A percentile compares a stretch with the other conserved stretches of the same genome.
Evolutionary conservation across 176 grass and related monocot genomes (phyloP).

Genomic region (Alloteropsis semialata): DNA sequence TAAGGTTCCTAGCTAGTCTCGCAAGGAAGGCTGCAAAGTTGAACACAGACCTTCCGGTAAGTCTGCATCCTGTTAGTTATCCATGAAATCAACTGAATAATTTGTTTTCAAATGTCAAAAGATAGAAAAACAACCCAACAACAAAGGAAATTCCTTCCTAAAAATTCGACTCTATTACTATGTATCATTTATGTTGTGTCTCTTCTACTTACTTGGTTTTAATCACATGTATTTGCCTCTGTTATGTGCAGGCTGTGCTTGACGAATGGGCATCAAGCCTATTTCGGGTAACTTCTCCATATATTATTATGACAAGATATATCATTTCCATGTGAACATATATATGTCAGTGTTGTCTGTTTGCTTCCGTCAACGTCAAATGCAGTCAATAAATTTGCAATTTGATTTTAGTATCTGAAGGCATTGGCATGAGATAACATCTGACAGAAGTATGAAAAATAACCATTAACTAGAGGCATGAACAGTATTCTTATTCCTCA

Average conservation of each 20-base stretch:
- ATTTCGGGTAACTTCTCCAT: slow-evolving; percentile 72
- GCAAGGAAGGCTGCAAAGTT: slow-evolving; percentile 64
- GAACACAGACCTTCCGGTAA: slow-evolving; percentile 93
- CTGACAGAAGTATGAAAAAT: background rate
- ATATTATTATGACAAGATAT: background rate
- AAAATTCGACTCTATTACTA: slow-evolving; percentile 23
- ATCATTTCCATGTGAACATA: slow-evolving; percentile 4
- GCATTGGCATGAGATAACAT: slow-evolving; percentile 6
- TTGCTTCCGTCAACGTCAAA: slow-evolving; percentile 4
- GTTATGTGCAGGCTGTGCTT: slow-evolving; percentile 70
- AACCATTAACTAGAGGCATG: background rate
- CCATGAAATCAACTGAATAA: background rate
- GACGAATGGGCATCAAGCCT: slow-evolving; percentile 97
- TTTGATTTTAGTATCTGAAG: background rate
- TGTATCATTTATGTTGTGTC: background rate
- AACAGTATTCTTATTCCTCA: background rate
- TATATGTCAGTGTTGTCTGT: background rate
- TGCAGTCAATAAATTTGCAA: background rate
- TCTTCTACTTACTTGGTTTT: slow-evolving; percentile 29
- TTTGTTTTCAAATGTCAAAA: slow-evolving; percentile 10
- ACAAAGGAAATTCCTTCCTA: background rate
- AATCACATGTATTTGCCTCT: slow-evolving; percentile 9
- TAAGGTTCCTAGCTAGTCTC: slow-evolving; percentile 82
- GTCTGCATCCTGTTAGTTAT: background rate
- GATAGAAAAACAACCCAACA: background rate